Evolutionary conservation across 2,329 filamentous ascomycete species (phyloP).

Genomic region (Massarina eburnea): DNA sequence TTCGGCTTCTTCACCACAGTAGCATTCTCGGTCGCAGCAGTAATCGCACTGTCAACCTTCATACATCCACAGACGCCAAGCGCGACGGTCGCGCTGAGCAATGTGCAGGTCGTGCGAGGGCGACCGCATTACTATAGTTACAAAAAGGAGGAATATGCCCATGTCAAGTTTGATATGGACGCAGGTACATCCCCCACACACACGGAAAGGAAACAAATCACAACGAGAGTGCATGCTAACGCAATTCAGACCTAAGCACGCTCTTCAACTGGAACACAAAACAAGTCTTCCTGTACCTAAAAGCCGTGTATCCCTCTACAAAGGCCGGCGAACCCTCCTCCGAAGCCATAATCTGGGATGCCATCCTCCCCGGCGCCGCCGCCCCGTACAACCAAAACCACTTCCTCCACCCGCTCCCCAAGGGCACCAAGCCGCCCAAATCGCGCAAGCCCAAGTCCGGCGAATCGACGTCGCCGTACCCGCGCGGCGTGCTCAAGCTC

Average conservation of each 20-base stretch:
- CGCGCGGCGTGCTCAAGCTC: slow-evolving; percentile 72
- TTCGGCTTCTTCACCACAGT: slow-evolving; percentile 99
- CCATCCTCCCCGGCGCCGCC: slow-evolving; percentile 78
- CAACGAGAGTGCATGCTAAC: background rate
- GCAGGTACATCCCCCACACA: slow-evolving; percentile 54
- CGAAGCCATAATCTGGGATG: slow-evolving; percentile 91
- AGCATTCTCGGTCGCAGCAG: slow-evolving; percentile 73
- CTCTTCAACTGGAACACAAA: slow-evolving; percentile 99
- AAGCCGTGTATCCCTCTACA: slow-evolving; percentile 66
- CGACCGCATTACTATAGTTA: slow-evolving; percentile 93
- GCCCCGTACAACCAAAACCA: slow-evolving; percentile 57
- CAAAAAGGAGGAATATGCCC: slow-evolving; percentile 93
- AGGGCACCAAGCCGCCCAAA: slow-evolving; percentile 42
- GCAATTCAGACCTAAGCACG: slow-evolving; percentile 68
- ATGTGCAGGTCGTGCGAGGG: slow-evolving; percentile 86
- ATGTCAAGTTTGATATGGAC: slow-evolving; percentile 90
- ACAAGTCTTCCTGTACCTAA: slow-evolving; percentile 94
- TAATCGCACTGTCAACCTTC: slow-evolving; percentile 81
- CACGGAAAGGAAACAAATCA: background rate
- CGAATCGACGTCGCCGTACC: slow-evolving; percentile 25
- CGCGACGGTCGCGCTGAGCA: slow-evolving; percentile 66
- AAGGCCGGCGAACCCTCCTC: slow-evolving; percentile 46
- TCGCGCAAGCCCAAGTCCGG: slow-evolving; percentile 44
- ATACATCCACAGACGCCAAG: slow-evolving; percentile 68
- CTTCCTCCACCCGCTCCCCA: slow-evolving; percentile 60